These are phyloP conservation scores for Diaporthe velutina DNA, from an alignment of 2,329 filamentous ascomycete species.

Conservation along the genomic window DNA sequence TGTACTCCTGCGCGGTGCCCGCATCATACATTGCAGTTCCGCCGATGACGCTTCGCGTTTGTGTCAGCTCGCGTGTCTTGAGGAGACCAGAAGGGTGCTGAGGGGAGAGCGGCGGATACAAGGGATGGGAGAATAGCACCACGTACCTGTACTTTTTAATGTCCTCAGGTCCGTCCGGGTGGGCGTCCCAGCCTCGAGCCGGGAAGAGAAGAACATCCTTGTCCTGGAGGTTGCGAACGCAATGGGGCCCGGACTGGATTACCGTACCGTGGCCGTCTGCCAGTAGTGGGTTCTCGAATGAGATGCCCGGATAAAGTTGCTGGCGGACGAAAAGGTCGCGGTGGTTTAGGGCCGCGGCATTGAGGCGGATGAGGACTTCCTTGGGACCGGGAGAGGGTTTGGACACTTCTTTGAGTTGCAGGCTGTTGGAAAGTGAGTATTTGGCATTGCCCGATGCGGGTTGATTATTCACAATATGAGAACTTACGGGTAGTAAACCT, in stretches of 20 bases:
- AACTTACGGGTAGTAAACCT: conserved; percentile 85
- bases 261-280: conserved; percentile 87
- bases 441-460: background rate
- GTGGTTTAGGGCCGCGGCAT: conserved; percentile 90
- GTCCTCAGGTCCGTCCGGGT: conserved; percentile 80
- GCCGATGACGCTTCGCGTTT: conserved; percentile 69
- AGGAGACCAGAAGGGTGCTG: background rate
- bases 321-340: conserved; percentile 95
- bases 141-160: conserved; percentile 57
- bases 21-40: conserved; percentile 73
- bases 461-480: background rate
- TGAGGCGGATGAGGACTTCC: conserved; percentile 81
- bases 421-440: conserved; percentile 51
- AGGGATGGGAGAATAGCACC: background rate
- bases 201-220: conserved; percentile 81
- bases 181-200: conserved; percentile 80
- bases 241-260: conserved; percentile 67
- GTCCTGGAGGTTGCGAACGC: conserved; percentile 46
- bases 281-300: conserved; percentile 82
- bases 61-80: background rate
- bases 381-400: conserved; percentile 72
- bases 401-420: conserved; percentile 72
- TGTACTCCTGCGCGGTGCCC: conserved; percentile 82
- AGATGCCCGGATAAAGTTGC: conserved; percentile 88
- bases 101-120: background rate